Conservation (phyloP, 441 rosid genomes). For the Geranium incanum region DNA sequence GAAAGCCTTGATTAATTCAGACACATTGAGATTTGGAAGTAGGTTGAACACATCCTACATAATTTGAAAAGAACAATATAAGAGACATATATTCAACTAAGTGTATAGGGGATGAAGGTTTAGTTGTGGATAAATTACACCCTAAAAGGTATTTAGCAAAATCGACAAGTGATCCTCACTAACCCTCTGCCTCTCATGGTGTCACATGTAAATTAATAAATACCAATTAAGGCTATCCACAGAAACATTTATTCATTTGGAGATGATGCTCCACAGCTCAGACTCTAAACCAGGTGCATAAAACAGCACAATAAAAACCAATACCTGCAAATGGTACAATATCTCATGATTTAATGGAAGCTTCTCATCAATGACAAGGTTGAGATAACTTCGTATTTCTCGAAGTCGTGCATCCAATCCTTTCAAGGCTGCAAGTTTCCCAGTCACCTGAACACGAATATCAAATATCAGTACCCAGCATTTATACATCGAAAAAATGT, state of each 20-base stretch:
- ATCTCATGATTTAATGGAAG: conserved; percentile 66
- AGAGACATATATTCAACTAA: background rate
- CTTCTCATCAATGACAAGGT: conserved; percentile 48
- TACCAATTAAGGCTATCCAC: background rate
- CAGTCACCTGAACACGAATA: conserved; percentile 40
- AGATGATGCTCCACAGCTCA: background rate
- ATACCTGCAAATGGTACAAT: conserved; percentile 61
- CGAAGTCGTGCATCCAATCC: conserved; percentile 57
- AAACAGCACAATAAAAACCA: too few relatives aligned
- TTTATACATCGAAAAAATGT: too few relatives aligned
- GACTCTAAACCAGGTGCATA: too few relatives aligned
- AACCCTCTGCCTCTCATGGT: too few relatives aligned
- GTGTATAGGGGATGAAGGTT: background rate
- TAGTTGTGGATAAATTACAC: background rate
- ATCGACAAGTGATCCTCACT: too few relatives aligned
- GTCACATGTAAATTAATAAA: too few relatives aligned
- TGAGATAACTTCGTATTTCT: conserved; percentile 47
- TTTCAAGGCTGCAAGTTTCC: conserved; percentile 60
- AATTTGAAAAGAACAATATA: conserved; percentile 7
- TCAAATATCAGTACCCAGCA: background rate
- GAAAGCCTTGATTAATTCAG: conserved; percentile 69
- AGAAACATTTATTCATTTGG: background rate
- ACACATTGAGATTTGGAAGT: conserved; percentile 67
- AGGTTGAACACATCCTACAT: conserved; percentile 68
- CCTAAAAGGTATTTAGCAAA: too few relatives aligned